Evolutionary conservation across 2,329 filamentous ascomycete species (phyloP), one percentile per base, ranked within the genome.

Genomic region (Diplodia seriata): DNA sequence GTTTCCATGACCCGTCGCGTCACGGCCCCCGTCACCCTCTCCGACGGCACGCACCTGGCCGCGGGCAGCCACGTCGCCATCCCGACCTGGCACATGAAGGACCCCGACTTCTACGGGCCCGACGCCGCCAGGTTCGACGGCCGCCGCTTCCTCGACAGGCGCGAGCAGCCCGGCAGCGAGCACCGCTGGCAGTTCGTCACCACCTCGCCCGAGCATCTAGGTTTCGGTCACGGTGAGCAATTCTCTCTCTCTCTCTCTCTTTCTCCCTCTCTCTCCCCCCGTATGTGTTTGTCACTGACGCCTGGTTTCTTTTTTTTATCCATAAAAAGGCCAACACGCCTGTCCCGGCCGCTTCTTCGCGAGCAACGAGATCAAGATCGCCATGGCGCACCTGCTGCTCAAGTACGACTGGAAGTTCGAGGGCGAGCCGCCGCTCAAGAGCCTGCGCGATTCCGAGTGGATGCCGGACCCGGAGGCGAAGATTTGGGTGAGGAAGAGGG

Each of bases 321-420:
- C n/a, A n/a, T n/a, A n/a, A n/a, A 47, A n/a, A 47, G 43, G 43
- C n/a, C 43, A 47, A 20, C 43, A 47, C 43, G 43, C 43, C 3
- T 47, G 76, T 36, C 75, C 76, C 2, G 76, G 76, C 1, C 70
- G 76, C 8, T 77, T 77, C 69, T 77, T 77, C 23, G 76, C 76
- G 0, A 67, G 71, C 8, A 74, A 75, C 40, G 75, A 77, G 68
- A 77, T 78, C 49, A 78, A 78, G 69, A 74, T 78, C 70, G 72
- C 76, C 14, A 38, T 76, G 3, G 73, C 73, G 26, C 54, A 56
- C 29, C 26, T 57, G 7, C 29, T 66, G 11, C 23, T 56, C 14
- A 57, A 57, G 40, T 66, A 57, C 14, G 64, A 66, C 29, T 55
- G 53, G 40, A 57, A 36, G 64, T 57, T 57, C 14, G 64, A 57